Evolutionary conservation across 106 monocot genomes (phyloP), one percentile per base, ranked within the genome.

Genomic region (Dioscorea dumetorum): DNA sequence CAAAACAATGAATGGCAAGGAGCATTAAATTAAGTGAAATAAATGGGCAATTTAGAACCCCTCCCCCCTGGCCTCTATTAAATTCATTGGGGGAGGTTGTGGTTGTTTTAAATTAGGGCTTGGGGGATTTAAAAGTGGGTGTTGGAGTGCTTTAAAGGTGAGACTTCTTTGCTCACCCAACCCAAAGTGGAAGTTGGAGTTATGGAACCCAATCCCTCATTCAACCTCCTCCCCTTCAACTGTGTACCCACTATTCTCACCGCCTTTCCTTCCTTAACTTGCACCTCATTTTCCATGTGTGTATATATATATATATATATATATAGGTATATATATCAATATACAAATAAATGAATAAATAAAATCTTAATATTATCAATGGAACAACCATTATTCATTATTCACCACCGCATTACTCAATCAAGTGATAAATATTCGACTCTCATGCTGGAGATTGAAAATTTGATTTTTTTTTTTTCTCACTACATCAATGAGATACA

Each of bases 131-230:
- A 63, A 74, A 78, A 77, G 72, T 21, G 74, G 81, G 85, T 81
- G 81, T 75, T 85, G 78, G 78, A 49, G 60, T 64, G 85, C 78
- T 78, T 85, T 85, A 75, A 85, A 82, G 72, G 75, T 68, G 69
- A 16, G 54, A 60, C 49, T 53, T 78, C 57, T 74, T 57, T 72
- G 72, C 77, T 73, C 77, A 84, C 69, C 80, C n/a, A n/a, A n/a
- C n/a, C n/a, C 80, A 73, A 75, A 81, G 49, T 64, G 72, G 71
- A 75, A 78, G 75, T 81, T 64, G 78, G 75, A 81, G 73, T 85
- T 64, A 85, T 77, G 66, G 49, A 77, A 78, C 35, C 64, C 64
- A 21, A 51, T 64, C 24, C 72, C 85, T 78, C 85, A 81, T 85
- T 85, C 72, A 82, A 74, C 77, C 61, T 70, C 28, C n/a, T n/a